Conservation (phyloP, 192 early-diverging fungal species). For the Kickxella alabastrina region DNA sequence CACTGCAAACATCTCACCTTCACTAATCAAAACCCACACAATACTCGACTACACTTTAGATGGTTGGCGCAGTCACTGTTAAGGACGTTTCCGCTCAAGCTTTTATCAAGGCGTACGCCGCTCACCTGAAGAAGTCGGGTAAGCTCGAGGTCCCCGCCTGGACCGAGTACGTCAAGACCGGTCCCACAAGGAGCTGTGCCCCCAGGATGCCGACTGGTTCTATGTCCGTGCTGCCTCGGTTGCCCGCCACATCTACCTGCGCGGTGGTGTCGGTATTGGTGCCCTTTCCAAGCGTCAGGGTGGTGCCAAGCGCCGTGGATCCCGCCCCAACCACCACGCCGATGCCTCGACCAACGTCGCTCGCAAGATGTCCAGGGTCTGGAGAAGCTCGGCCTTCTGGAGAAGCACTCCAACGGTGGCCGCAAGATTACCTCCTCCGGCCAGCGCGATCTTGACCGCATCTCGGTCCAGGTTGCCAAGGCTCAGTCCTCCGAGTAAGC, state of each 20-base stretch:
- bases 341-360: constrained; percentile 85
- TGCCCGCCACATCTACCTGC: constrained; percentile 98
- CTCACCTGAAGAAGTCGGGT: constrained; percentile 97
- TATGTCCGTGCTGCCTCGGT: constrained; percentile 93
- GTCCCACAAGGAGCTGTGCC: constrained; percentile 95
- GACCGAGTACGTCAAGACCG: constrained; percentile 99
- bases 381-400: constrained; percentile 97
- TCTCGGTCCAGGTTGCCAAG: constrained; percentile 68
- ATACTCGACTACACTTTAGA: constrained; percentile 30
- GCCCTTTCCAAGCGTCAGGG: constrained; percentile 92
- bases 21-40: too few species aligned
- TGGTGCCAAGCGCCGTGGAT: constrained; percentile 87
- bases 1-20: too few species aligned
- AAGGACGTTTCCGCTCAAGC: constrained; percentile 95
- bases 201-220: constrained; percentile 99
- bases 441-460: constrained; percentile 98
- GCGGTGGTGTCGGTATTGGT: constrained; percentile 85
- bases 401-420: constrained; percentile 89
- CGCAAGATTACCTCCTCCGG: constrained; percentile 93
- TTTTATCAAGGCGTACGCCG: constrained; percentile 98
- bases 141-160: constrained; percentile 99
- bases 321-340: constrained; percentile 87
- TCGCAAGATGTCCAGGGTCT: constrained; percentile 97
- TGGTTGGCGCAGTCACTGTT: constrained; percentile 78
- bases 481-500: constrained; percentile 24